phyloP scores from a whole-genome alignment of 768 basidiomycete species.

The Mycena rosella region DNA sequence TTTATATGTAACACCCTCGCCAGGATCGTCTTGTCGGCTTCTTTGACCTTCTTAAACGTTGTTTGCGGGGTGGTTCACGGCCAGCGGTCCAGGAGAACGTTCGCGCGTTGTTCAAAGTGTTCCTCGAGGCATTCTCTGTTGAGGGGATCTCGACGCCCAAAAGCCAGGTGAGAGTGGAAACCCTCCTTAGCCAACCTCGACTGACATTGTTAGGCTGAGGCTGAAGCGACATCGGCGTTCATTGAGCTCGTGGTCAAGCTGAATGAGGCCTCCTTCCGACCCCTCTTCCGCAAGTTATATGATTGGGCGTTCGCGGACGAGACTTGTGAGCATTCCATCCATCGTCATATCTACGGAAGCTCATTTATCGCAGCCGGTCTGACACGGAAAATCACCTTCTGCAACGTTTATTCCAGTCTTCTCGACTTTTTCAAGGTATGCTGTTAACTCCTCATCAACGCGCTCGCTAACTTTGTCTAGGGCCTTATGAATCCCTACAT shows the following conservation, averaged over 20 bases:
- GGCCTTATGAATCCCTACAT: constrained; percentile 93
- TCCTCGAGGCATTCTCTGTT: constrained; percentile 82
- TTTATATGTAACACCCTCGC: constrained; percentile 13
- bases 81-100: constrained; percentile 74
- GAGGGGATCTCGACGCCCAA: constrained; percentile 46
- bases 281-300: constrained; percentile 90
- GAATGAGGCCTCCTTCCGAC: constrained; percentile 92
- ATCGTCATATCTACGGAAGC: not conserved
- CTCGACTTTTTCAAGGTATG: constrained; percentile 91
- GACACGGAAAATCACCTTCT: constrained; percentile 77
- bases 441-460: not conserved
- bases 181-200: not conserved
- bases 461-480: constrained; percentile 51
- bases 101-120: constrained; percentile 79
- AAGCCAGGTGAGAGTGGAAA: constrained; percentile 44
- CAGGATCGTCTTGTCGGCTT: constrained; percentile 59
- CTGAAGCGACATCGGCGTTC: constrained; percentile 76
- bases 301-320: constrained; percentile 92
- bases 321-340: constrained; percentile 50
- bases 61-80: constrained; percentile 74
- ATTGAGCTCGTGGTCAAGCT: constrained; percentile 91
- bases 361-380: constrained; percentile 44
- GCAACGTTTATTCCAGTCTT: constrained; percentile 77
- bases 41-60: constrained; percentile 77
- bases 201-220: constrained; percentile 60